phyloP scores from a whole-genome alignment of 805 yeast genomes.

The Limtongia smithiae region DNA sequence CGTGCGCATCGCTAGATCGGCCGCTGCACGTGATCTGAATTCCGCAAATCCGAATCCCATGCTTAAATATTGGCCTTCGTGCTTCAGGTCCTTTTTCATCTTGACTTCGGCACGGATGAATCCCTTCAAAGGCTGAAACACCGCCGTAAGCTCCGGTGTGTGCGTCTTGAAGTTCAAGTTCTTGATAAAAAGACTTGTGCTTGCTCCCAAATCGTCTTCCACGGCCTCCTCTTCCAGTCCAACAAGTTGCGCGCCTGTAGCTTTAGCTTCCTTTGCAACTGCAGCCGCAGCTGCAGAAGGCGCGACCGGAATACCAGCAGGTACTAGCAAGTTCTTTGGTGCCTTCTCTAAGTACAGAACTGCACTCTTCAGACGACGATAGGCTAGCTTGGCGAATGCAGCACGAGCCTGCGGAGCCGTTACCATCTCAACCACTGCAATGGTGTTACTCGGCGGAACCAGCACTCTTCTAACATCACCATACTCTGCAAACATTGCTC shows the following conservation, averaged over 20 bases:
- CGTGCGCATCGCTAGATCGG: slow-evolving; percentile 66
- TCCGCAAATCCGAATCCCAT: slow-evolving; percentile 99
- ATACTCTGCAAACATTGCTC: slow-evolving; percentile 72
- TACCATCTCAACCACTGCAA: slow-evolving; percentile 87
- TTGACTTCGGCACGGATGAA: slow-evolving; percentile 78
- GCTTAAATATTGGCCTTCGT: slow-evolving; percentile 61
- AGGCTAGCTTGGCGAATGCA: slow-evolving; percentile 84
- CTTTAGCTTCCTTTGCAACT: slow-evolving; percentile 29
- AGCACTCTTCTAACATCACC: slow-evolving; percentile 77
- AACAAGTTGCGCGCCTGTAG: slow-evolving; percentile 12
- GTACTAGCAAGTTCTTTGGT: slow-evolving; percentile 66
- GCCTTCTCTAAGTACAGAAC: slow-evolving; percentile 92
- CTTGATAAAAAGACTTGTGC: slow-evolving; percentile 86
- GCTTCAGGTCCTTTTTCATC: slow-evolving; percentile 82
- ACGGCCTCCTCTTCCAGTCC: slow-evolving; percentile 34
- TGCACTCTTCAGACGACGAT: slow-evolving; percentile 80
- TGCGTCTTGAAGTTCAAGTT: slow-evolving; percentile 86
- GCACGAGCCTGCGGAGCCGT: slow-evolving; percentile 80
- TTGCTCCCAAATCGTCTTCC: slow-evolving; percentile 48
- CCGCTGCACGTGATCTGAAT: slow-evolving; percentile 73
- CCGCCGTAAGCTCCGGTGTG: slow-evolving; percentile 48
- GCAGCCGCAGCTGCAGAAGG: slow-evolving; percentile 38
- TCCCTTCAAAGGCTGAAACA: slow-evolving; percentile 72
- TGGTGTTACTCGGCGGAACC: slow-evolving; percentile 96
- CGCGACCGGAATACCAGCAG: slow-evolving; percentile 9